Evolutionary conservation across 257 asterid species (phyloP).

Genomic region (Plantago ovata): DNA sequence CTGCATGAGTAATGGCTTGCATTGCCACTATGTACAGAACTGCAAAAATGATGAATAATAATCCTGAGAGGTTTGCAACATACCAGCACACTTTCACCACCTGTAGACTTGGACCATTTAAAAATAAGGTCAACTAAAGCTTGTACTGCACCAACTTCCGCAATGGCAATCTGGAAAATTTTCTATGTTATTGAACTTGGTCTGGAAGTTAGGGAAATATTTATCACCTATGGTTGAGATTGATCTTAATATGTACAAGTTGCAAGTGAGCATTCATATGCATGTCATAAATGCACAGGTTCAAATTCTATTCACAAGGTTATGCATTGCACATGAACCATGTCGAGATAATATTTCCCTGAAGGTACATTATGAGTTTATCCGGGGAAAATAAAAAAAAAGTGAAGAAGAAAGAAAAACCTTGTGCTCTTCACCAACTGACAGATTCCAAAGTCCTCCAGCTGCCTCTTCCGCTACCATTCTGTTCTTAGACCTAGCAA

Average conservation of each 20-base stretch:
- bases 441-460: conserved; percentile 90
- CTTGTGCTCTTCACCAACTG: conserved; percentile 87
- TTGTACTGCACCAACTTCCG: conserved; percentile 79
- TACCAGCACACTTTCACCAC: conserved; percentile 87
- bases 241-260: no score
- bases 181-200: not conserved
- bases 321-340: no score
- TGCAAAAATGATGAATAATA: not conserved
- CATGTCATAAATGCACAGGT: no score
- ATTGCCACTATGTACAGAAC: not conserved
- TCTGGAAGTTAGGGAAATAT: no score
- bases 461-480: conserved; percentile 89
- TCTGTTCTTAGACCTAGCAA: conserved; percentile 73
- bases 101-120: conserved; percentile 68
- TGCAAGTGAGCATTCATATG: no score
- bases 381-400: not conserved
- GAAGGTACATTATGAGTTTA: conserved; percentile 7
- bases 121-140: conserved; percentile 77
- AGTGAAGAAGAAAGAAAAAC: conserved; percentile 28
- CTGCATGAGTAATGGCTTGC: not conserved
- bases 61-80: conserved; percentile 1
- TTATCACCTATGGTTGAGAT: no score
- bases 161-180: conserved; percentile 63
- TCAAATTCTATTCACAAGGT: no score
- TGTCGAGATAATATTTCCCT: no score